Evolutionary conservation across 306 rosid genomes (phyloP), one percentile per base, ranked within the genome.

Genomic region (Abrus pulchellus): DNA sequence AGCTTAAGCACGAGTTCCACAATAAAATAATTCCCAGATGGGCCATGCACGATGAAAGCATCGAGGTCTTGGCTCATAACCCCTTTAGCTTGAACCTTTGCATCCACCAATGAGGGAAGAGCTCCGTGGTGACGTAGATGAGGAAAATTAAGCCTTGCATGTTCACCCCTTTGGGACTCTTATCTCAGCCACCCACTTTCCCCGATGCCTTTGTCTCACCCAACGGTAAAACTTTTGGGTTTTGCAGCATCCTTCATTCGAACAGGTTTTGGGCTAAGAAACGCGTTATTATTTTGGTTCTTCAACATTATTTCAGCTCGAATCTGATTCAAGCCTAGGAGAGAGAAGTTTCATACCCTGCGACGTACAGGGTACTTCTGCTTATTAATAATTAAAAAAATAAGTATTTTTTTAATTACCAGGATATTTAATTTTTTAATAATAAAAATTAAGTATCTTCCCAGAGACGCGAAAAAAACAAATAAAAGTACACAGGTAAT

Each of bases 181-280:
- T 47, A 93, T 93, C 90, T 93, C 97, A 0, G 97, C 97, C 0
- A 93, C 97, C 97, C 97, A 93, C 70, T 91, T 93, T 0, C 97
- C 97, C 97, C 97, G 89, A 53, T 93, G 97, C 41, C 97, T 75
- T 86, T 91, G 97, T 38, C 97, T 87, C 68, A 93, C 97, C 36
- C 97, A 97, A 48, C 94, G 78, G 83, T 88, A 93, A 1, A 89
- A 90, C 73, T 91, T 91, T 1, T 81, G 59, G 94, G 59, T 20
- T 89, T 90, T 13, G 80, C 5, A 41, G 83, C 79, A 81, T 86
- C 83, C 68, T 92, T 92, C 97, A 92, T 90, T 10, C 92, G 86
- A 57, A 83, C 30, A 13, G 86, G 62, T 71, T 84, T 90, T 1
- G 90, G 91, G 49, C 85, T 4, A 1, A 90, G 91, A 33, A 77